Evolutionary conservation across 441 rosid species (phyloP).

Genomic region (Eutrema salsugineum): DNA sequence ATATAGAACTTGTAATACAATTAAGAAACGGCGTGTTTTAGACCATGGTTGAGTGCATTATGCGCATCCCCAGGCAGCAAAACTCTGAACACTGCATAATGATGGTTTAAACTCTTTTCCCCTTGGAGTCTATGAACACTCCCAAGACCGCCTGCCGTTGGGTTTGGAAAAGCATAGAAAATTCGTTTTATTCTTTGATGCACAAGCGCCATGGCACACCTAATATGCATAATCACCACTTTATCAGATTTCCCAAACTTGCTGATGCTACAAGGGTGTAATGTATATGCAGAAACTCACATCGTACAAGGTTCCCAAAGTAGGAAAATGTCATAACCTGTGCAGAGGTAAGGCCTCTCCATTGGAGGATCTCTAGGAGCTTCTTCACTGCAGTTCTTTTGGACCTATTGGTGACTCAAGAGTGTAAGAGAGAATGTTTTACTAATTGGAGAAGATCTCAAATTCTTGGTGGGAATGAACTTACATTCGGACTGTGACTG

Average conservation of each 20-base stretch:
- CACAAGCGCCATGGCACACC: conserved; percentile 99
- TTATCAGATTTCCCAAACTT: neutral
- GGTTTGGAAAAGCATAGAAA: conserved; percentile 74
- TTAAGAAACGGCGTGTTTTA: neutral
- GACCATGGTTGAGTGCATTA: neutral
- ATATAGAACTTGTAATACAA: neutral
- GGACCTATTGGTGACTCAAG: conserved; percentile 35
- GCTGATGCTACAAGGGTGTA: neutral
- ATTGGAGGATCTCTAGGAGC: conserved; percentile 14
- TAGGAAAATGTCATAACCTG: conserved; percentile 56
- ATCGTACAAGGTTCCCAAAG: conserved; percentile 31
- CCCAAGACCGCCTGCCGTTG: conserved; percentile 65
- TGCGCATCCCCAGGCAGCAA: conserved; percentile 38
- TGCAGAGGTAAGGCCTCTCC: conserved; percentile 73
- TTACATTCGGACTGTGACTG: conserved; percentile 26
- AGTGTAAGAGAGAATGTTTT: conserved; percentile 17
- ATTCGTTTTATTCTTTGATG: conserved; percentile 89
- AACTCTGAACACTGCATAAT: conserved; percentile 88
- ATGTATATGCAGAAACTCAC: conserved; percentile 13
- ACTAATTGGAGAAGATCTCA: neutral
- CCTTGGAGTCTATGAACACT: conserved; percentile 83
- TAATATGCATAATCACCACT: conserved; percentile 14
- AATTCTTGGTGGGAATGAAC: conserved; percentile 10
- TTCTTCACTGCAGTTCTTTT: conserved; percentile 34
- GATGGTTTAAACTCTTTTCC: conserved; percentile 91